Base-by-base conservation (phyloP, 768 basidiomycete species). In the Steccherinum ochraceum region DNA sequence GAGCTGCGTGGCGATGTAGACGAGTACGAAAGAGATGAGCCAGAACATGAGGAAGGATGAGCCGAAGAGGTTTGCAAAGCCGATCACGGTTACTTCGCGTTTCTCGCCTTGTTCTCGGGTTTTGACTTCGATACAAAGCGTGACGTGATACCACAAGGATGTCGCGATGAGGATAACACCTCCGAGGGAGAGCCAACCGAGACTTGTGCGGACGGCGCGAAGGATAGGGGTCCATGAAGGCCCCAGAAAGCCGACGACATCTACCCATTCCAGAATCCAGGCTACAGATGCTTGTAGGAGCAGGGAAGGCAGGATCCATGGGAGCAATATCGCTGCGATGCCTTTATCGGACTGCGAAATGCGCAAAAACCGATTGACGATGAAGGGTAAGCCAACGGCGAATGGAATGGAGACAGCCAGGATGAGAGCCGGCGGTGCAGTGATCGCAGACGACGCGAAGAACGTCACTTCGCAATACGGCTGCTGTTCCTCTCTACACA, bases 401-500 rank as follows among this genome's bases (percentile, higher is more conserved):
- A 73, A 63, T 1, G 80, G 80, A 5, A 86, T 60, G 13, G 80
- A 73, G n/a, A 84, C 64, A 18, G 79, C 52, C 20, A 93, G 68
- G 5, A 86, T 77, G 24, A 73, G 69, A 1, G 69, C 45, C 0
- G 90, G 86, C 0, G 90, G 81, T 2, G 82, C 71, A 5, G 88
- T 81, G 0, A 83, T 68, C 7, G 84, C 76, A 0, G 84, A 79
- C 0, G 88, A 86, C 0, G 83, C 72, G 64, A 89, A 96, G 71
- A 94, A 98, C 0, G 95, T 94, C 49, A 93, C 86, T 54, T 78
- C 73, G 62, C 96, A 99, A 64, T 81, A 87, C 0, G 91, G 84
- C 39, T 89, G 84, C 66, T 97, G 95, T 62, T 98, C 95, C 65
- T 99, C 95, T 55, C 96, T 75, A 62, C 95, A 98, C 7, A 93